phyloP scores from a whole-genome alignment of 495 filamentous ascomycete genomes.

The Bryoglossum gracile region DNA sequence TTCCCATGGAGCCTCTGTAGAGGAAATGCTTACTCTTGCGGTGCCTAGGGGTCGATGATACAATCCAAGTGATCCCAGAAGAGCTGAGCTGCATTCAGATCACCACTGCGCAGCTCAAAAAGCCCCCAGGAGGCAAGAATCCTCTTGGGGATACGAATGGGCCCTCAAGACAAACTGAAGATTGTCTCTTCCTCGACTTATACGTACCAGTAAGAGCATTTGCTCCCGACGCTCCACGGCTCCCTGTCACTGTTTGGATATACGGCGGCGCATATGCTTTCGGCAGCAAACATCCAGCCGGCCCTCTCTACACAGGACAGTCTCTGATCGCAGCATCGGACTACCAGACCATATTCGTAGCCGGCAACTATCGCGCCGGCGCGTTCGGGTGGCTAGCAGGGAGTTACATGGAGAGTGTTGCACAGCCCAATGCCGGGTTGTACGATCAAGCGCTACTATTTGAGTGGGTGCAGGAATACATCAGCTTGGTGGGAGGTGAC shows the following conservation, averaged over 20 bases:
- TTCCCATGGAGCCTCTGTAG: too few relatives aligned
- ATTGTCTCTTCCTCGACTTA: constrained; percentile 43
- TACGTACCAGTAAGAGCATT: constrained; percentile 32
- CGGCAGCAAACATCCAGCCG: constrained; percentile 43
- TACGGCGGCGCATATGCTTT: constrained; percentile 49
- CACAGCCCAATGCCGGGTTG: constrained; percentile 55
- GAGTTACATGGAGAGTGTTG: constrained; percentile 37
- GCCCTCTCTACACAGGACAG: background rate
- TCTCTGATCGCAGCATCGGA: background rate
- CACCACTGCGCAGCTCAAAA: background rate
- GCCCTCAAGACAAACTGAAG: constrained; percentile 23
- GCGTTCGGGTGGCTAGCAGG: constrained; percentile 47
- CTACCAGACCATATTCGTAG: constrained; percentile 43
- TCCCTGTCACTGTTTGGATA: constrained; percentile 41
- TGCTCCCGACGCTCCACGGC: background rate
- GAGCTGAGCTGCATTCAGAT: background rate
- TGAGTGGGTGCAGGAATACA: constrained; percentile 65
- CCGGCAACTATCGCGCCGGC: constrained; percentile 49
- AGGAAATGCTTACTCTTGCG: background rate
- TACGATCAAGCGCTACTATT: constrained; percentile 60
- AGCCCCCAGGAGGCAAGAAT: background rate
- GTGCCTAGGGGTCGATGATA: background rate
- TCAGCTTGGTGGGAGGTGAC: constrained; percentile 63
- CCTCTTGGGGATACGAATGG: background rate
- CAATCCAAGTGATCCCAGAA: background rate